These are phyloP conservation scores for Phellopilus nigrolimitatus DNA, from an alignment of 1,284 basidiomycete genomes.

Conservation along the genomic window DNA sequence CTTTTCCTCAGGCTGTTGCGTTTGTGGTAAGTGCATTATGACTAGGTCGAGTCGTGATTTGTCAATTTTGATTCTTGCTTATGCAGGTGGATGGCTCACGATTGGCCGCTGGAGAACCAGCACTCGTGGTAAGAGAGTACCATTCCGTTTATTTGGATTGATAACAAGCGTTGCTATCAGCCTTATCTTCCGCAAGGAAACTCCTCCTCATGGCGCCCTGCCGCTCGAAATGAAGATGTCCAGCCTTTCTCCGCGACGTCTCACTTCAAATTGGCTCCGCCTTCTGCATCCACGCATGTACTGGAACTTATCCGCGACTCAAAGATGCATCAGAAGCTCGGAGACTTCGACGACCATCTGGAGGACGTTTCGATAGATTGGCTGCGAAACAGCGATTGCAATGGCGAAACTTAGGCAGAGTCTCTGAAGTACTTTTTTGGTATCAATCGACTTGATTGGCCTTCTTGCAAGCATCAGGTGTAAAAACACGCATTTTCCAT, in stretches of 20 bases:
- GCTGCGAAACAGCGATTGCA: conserved; percentile 50
- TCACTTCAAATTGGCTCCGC: conserved; percentile 40
- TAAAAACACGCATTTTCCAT: too few relatives aligned
- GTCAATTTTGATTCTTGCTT: conserved; percentile 6
- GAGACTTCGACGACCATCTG: conserved; percentile 75
- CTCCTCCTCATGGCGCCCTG: conserved; percentile 41
- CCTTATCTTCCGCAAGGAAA: conserved; percentile 41
- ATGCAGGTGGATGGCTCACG: conserved; percentile 52
- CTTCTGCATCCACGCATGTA: conserved; percentile 41
- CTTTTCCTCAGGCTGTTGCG: conserved; percentile 54
- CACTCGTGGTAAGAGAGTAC: conserved; percentile 56
- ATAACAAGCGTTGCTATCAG: conserved; percentile 28
- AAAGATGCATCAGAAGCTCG: conserved; percentile 49
- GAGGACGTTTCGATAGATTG: conserved; percentile 69
- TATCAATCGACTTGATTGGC: too few relatives aligned
- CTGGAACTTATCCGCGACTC: conserved; percentile 43
- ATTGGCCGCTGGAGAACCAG: conserved; percentile 44
- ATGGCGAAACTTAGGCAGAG: conserved; percentile 7
- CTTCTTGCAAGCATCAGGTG: too few relatives aligned
- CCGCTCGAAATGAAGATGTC: conserved; percentile 26
- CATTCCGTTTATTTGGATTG: neutral
- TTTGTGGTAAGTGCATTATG: conserved; percentile 46
- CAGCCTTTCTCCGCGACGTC: conserved; percentile 42
- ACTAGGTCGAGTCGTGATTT: neutral
- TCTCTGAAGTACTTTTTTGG: too few relatives aligned